These are phyloP conservation scores for Candida silvatica DNA, from an alignment of 805 yeast species.

Conservation along the genomic window DNA sequence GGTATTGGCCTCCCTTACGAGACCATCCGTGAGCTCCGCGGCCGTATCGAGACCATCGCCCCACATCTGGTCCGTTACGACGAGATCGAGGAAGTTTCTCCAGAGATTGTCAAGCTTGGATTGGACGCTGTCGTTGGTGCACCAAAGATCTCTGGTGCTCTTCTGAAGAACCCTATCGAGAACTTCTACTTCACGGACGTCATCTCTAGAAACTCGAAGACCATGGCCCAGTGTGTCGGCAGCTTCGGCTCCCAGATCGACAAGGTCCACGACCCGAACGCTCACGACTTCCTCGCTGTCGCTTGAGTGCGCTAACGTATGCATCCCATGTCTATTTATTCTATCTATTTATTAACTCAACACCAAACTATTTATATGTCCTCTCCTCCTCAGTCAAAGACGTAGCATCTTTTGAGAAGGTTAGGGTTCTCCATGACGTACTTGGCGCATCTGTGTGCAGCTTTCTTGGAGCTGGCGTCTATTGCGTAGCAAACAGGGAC, in stretches of 20 bases:
- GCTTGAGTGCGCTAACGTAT: constrained; percentile 10
- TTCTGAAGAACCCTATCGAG: constrained; percentile 60
- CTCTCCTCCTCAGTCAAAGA: constrained; percentile 5
- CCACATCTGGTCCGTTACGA: constrained; percentile 77
- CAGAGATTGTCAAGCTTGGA: constrained; percentile 49
- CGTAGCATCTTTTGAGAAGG: constrained; percentile 12
- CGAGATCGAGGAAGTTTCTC: constrained; percentile 58
- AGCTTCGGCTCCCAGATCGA: constrained; percentile 62
- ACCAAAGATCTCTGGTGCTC: constrained; percentile 29
- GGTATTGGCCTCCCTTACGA: constrained; percentile 69
- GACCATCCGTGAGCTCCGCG: constrained; percentile 56
- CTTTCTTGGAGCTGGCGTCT: constrained; percentile 29
- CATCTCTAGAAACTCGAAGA: constrained; percentile 78
- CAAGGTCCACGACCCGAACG: constrained; percentile 41
- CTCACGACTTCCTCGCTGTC: constrained; percentile 24
- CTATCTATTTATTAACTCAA: constrained; percentile 8
- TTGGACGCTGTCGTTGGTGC: constrained; percentile 31
- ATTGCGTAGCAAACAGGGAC: constrained; percentile 24
- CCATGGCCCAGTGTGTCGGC: constrained; percentile 82
- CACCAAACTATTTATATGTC: constrained; percentile 3
- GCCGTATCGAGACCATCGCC: constrained; percentile 66
- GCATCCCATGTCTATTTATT: constrained; percentile 4
- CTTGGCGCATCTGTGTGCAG: constrained; percentile 31
- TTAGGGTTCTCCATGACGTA: constrained; percentile 17
- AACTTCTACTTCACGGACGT: constrained; percentile 87